Conservation (phyloP, 106 monocot species). For the Acorus calamus region DNA sequence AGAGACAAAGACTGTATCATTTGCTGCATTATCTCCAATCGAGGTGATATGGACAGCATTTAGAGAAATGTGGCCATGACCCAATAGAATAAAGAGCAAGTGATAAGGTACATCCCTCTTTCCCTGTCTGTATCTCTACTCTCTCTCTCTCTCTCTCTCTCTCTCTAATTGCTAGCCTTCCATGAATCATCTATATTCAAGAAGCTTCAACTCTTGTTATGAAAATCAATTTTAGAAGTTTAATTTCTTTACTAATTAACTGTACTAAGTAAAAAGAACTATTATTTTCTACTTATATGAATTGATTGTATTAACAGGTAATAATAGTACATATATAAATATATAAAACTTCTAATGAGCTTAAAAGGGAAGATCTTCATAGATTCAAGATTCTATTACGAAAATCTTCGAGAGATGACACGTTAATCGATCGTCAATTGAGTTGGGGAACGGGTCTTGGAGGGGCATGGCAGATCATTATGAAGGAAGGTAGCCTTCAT, state of each 20-base stretch:
- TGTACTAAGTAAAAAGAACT: too few relatives aligned
- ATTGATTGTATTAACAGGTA: too few relatives aligned
- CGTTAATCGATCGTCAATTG: too few relatives aligned
- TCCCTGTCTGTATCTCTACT: background rate
- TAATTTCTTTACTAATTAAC: constrained; percentile 1
- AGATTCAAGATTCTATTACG: too few relatives aligned
- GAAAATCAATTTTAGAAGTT: background rate
- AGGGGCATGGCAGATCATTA: too few relatives aligned
- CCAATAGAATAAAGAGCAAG: constrained; percentile 23
- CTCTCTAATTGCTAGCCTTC: background rate
- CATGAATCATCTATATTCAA: background rate
- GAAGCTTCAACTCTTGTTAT: constrained; percentile 3
- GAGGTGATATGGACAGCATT: constrained; percentile 18
- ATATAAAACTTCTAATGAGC: too few relatives aligned
- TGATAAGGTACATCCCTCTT: constrained; percentile 17
- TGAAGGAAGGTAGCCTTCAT: too few relatives aligned
- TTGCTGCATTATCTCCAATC: constrained; percentile 11
- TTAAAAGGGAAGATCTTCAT: too few relatives aligned
- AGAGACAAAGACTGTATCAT: background rate
- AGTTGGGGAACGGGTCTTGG: too few relatives aligned
- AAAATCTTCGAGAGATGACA: too few relatives aligned
- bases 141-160: background rate
- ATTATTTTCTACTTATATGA: too few relatives aligned
- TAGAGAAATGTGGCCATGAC: constrained; percentile 22
- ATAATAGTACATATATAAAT: too few relatives aligned